Conservation (phyloP, 352 stramenopile genomes). For the Phytopythium cucurbitacearum region DNA sequence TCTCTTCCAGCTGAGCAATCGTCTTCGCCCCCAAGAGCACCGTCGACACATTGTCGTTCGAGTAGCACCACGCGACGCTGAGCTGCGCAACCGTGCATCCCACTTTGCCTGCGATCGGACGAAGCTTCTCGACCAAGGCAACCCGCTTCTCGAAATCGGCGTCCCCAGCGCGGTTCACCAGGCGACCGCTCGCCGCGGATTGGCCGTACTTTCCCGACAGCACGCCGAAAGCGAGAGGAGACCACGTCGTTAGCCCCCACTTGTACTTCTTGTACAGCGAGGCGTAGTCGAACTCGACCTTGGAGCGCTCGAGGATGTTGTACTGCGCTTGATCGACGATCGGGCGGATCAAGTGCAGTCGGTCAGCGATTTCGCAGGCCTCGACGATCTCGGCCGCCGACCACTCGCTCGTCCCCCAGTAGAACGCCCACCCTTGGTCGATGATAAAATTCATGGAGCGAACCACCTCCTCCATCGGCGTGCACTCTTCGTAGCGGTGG, state of each 20-base stretch:
- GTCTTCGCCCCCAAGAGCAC: constrained; percentile 47
- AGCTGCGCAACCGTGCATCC: constrained; percentile 35
- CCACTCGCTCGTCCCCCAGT: constrained; percentile 57
- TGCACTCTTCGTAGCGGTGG: constrained; percentile 3
- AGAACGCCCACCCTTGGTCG: constrained; percentile 48
- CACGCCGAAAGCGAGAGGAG: constrained; percentile 34
- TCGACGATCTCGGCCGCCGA: constrained; percentile 39
- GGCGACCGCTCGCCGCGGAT: constrained; percentile 15
- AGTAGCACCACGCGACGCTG: constrained; percentile 45
- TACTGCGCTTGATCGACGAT: constrained; percentile 54
- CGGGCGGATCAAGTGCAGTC: constrained; percentile 16
- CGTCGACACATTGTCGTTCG: constrained; percentile 46
- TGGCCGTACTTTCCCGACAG: constrained; percentile 55
- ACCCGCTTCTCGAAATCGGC: constrained; percentile 13
- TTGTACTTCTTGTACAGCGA: constrained; percentile 49
- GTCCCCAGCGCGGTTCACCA: constrained; percentile 16
- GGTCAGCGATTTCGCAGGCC: constrained; percentile 32
- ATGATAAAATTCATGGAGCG: constrained; percentile 69
- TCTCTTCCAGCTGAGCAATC: constrained; percentile 42
- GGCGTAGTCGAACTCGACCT: constrained; percentile 50
- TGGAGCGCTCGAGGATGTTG: constrained; percentile 45
- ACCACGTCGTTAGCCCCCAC: constrained; percentile 38
- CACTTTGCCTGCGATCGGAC: constrained; percentile 31
- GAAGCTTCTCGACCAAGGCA: constrained; percentile 20
- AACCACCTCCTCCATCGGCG: constrained; percentile 9